Evolutionary conservation across 1,139 yeast genomes (phyloP).

Genomic region (Saccharomycopsis phalli): DNA sequence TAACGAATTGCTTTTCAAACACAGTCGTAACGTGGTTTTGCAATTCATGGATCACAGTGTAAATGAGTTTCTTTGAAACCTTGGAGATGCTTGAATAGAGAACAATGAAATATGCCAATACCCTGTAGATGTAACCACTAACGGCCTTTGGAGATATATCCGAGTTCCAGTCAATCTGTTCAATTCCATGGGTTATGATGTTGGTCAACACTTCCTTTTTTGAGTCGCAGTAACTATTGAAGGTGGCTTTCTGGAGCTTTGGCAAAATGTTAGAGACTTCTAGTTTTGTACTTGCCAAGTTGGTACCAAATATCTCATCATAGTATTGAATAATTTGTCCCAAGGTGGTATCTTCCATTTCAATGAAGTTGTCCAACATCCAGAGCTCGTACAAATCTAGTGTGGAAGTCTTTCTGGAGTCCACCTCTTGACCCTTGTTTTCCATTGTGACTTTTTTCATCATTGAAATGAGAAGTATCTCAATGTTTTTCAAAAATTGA

Average conservation of each 20-base stretch:
- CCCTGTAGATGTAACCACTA: slow-evolving; percentile 42
- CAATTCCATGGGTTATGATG: slow-evolving; percentile 40
- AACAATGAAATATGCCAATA: slow-evolving; percentile 41
- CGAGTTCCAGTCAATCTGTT: slow-evolving; percentile 38
- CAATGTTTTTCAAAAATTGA: slow-evolving; percentile 16
- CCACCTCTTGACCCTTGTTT: slow-evolving; percentile 9
- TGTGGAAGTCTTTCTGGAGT: slow-evolving; percentile 22
- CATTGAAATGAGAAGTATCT: slow-evolving; percentile 16
- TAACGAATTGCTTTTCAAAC: slow-evolving; percentile 35
- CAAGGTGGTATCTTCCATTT: slow-evolving; percentile 35
- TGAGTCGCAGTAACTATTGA: slow-evolving; percentile 41
- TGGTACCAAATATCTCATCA: slow-evolving; percentile 39
- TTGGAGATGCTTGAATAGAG: slow-evolving; percentile 44
- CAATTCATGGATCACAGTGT: slow-evolving; percentile 36
- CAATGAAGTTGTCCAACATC: slow-evolving; percentile 45
- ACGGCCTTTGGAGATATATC: slow-evolving; percentile 33
- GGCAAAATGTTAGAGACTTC: slow-evolving; percentile 35
- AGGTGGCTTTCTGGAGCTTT: slow-evolving; percentile 42
- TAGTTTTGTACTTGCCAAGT: slow-evolving; percentile 28
- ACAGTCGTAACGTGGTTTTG: slow-evolving; percentile 37
- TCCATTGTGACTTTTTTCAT: slow-evolving; percentile 20
- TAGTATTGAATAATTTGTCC: slow-evolving; percentile 40
- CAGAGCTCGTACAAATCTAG: slow-evolving; percentile 27
- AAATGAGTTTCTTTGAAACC: slow-evolving; percentile 38
- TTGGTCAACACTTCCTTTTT: slow-evolving; percentile 40